Evolutionary conservation across 306 rosid species (phyloP).

Genomic region (Quercus bicolor): DNA sequence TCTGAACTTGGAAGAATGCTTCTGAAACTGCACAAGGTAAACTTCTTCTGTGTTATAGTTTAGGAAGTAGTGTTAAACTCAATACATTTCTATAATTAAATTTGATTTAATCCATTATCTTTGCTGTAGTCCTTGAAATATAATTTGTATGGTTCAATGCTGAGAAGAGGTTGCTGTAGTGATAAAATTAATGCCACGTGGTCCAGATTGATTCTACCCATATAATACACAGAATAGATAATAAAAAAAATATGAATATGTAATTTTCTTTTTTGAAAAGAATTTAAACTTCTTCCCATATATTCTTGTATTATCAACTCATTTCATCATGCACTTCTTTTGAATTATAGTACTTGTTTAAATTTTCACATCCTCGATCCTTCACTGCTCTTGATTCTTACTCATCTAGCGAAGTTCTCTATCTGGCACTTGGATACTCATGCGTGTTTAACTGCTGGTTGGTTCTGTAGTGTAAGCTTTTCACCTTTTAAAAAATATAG

Average conservation of each 20-base stretch:
- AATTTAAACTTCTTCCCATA: too few relatives aligned
- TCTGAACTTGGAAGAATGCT: conserved; percentile 91
- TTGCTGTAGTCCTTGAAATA: neutral
- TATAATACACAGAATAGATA: neutral
- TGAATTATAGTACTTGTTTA: neutral
- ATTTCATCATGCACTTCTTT: neutral
- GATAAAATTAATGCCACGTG: neutral
- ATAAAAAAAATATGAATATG: too few relatives aligned
- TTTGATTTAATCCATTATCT: conserved; percentile 3
- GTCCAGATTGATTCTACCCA: neutral
- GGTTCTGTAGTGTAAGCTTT: neutral
- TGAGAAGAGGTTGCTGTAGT: neutral
- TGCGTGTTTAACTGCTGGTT: neutral
- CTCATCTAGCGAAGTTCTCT: neutral
- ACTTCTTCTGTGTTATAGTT: conserved; percentile 40
- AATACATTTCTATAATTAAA: neutral
- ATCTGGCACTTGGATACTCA: neutral
- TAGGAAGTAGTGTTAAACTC: conserved; percentile 13
- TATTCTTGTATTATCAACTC: neutral
- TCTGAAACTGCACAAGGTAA: conserved; percentile 83
- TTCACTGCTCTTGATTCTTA: neutral
- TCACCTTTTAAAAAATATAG: neutral
- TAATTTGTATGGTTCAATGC: neutral
- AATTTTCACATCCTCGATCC: neutral
- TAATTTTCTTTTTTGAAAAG: too few relatives aligned